Conservation (phyloP, 768 basidiomycete species). For the Lactarius deliciosus region DNA sequence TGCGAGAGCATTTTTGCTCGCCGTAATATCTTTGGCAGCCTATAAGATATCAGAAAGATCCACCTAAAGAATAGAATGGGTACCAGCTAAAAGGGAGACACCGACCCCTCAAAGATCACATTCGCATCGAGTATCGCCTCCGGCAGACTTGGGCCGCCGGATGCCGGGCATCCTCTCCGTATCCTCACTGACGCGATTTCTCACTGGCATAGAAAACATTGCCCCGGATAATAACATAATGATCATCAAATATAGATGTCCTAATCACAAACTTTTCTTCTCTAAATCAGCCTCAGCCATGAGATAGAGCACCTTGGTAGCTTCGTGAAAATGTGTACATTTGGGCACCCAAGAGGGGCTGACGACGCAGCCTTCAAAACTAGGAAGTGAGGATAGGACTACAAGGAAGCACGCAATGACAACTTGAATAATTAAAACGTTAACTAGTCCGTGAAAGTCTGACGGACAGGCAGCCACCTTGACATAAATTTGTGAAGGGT, state of each 20-base stretch:
- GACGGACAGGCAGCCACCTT: background rate
- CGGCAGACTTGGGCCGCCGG: background rate
- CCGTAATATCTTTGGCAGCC: background rate
- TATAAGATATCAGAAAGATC: background rate
- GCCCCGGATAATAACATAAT: too few species aligned
- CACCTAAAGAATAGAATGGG: background rate
- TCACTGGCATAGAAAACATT: too few species aligned
- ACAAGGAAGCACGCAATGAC: background rate
- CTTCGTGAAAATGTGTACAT: background rate
- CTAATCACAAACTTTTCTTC: background rate
- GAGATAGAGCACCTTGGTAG: background rate
- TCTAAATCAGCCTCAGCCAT: too few species aligned
- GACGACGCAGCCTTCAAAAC: background rate
- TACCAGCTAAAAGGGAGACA: background rate
- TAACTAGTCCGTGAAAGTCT: background rate
- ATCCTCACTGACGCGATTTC: too few species aligned
- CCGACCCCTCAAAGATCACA: background rate
- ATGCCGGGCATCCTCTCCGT: background rate
- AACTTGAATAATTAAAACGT: background rate
- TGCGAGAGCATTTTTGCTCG: background rate
- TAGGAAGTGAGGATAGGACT: background rate
- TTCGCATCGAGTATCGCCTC: too few species aligned
- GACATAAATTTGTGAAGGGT: background rate
- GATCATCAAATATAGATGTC: too few species aligned
- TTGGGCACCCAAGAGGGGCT: slow-evolving; percentile 31